Conservation (phyloP, 1,284 basidiomycete genomes). For the Afroboletus lepidellus region DNA sequence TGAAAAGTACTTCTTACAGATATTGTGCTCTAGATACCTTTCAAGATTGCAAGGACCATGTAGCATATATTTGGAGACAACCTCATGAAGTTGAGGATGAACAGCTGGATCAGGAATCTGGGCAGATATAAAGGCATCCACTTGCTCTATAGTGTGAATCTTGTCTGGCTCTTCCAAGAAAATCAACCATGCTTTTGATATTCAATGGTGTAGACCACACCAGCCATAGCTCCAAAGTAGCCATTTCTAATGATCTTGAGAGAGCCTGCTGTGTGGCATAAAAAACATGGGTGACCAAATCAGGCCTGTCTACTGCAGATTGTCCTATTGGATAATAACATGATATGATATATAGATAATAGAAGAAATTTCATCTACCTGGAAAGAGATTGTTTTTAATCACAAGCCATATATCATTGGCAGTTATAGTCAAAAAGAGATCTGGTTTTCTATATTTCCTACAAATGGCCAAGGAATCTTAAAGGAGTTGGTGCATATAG, state of each 20-base stretch:
- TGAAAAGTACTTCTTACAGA: too few species aligned
- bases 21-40: too few species aligned
- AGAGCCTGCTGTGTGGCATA: conserved; percentile 39
- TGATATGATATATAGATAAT: not conserved
- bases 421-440: conserved; percentile 11
- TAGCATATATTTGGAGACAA: too few species aligned
- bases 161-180: conserved; percentile 7
- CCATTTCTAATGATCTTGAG: conserved; percentile 25
- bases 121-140: conserved; percentile 10
- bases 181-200: conserved; percentile 15
- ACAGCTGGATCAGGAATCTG: conserved; percentile 1
- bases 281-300: conserved; percentile 47
- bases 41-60: too few species aligned
- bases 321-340: conserved; percentile 24
- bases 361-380: not conserved
- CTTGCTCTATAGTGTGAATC: not conserved
- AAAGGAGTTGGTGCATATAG: conserved; percentile 7
- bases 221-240: conserved; percentile 9
- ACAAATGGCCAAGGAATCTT: conserved; percentile 14
- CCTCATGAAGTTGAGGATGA: conserved; percentile 1
- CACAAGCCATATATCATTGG: conserved; percentile 47
- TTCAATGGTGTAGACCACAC: conserved; percentile 15
- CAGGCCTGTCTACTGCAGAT: conserved; percentile 41
- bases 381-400: conserved; percentile 39
- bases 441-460: conserved; percentile 6